A percentile compares a stretch with the other conserved stretches of the same genome.
Conservation (phyloP, 2,329 filamentous ascomycete species). For the Fusarium nisikadoi region DNA sequence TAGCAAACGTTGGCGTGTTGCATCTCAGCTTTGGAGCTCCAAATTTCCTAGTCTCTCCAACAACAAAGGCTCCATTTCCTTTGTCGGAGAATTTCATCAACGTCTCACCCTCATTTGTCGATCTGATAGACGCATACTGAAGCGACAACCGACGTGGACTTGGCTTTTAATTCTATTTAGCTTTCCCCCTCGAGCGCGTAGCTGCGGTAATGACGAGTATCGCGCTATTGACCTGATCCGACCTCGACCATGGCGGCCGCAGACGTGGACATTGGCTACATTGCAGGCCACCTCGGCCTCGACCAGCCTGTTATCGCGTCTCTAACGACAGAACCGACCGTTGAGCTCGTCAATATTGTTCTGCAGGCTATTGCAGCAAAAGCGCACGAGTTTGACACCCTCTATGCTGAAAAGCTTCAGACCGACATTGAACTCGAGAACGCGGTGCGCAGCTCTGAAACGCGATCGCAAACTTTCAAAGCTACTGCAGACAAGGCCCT, state of each 20-base stretch:
- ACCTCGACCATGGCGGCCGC: slow-evolving; percentile 55
- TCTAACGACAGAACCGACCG: slow-evolving; percentile 74
- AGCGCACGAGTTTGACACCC: slow-evolving; percentile 82
- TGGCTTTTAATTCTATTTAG: neutral
- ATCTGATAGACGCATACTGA: neutral
- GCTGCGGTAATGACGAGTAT: slow-evolving; percentile 44
- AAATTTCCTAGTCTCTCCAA: slow-evolving; percentile 41
- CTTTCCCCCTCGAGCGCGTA: slow-evolving; percentile 19
- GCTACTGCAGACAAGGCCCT: slow-evolving; percentile 83
- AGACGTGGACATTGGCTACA: slow-evolving; percentile 74
- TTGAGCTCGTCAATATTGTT: slow-evolving; percentile 79
- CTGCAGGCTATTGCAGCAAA: slow-evolving; percentile 80
- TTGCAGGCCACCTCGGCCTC: slow-evolving; percentile 77
- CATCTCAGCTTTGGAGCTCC: slow-evolving; percentile 42
- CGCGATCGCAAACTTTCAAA: slow-evolving; percentile 84
- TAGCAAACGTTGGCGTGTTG: slow-evolving; percentile 38
- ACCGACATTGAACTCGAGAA: slow-evolving; percentile 94
- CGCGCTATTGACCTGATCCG: slow-evolving; percentile 37
- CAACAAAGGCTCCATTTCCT: slow-evolving; percentile 39
- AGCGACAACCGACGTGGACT: neutral
- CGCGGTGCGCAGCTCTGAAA: slow-evolving; percentile 83
- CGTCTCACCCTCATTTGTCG: slow-evolving; percentile 25
- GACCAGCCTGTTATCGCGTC: slow-evolving; percentile 71
- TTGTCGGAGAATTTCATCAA: slow-evolving; percentile 32
- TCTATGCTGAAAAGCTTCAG: slow-evolving; percentile 88